Conservation (phyloP, 2,329 filamentous ascomycete species). For the Pestalotiopsis sp. region DNA sequence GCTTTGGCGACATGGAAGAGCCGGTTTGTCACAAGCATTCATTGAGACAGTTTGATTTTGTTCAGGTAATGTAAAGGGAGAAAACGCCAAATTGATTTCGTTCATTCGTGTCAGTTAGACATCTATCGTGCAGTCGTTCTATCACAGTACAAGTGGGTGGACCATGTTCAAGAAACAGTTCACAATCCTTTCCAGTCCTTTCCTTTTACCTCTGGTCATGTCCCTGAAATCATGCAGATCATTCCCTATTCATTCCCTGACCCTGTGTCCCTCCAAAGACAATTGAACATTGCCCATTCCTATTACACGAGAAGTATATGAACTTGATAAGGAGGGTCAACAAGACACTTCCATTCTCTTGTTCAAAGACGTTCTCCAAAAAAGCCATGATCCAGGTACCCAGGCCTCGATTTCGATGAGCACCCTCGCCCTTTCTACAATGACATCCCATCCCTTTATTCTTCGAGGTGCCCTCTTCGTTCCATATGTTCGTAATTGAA, state of each 20-base stretch:
- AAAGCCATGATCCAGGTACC: not conserved
- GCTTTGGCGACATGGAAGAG: not conserved
- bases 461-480: not conserved
- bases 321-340: too few relatives aligned
- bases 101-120: not conserved
- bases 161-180: not conserved
- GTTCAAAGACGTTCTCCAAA: not conserved
- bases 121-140: slow-evolving; percentile 6
- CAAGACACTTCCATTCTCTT: not conserved
- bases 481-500: not conserved
- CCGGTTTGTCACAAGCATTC: not conserved
- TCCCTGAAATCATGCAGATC: not conserved
- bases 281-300: too few relatives aligned
- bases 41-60: not conserved
- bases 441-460: not conserved
- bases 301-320: too few relatives aligned
- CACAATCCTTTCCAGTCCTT: not conserved
- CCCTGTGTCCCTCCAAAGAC: not conserved
- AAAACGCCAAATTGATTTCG: not conserved
- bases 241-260: not conserved
- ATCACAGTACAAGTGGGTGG: not conserved
- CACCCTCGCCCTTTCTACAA: not conserved
- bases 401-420: not conserved
- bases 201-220: not conserved
- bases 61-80: not conserved